Percentiles rank a stretch among this genome's conserved stretches.
Evolutionary conservation across 164 flowering plant genomes (phyloP).

Genomic region (Magnolia changhungtana): DNA sequence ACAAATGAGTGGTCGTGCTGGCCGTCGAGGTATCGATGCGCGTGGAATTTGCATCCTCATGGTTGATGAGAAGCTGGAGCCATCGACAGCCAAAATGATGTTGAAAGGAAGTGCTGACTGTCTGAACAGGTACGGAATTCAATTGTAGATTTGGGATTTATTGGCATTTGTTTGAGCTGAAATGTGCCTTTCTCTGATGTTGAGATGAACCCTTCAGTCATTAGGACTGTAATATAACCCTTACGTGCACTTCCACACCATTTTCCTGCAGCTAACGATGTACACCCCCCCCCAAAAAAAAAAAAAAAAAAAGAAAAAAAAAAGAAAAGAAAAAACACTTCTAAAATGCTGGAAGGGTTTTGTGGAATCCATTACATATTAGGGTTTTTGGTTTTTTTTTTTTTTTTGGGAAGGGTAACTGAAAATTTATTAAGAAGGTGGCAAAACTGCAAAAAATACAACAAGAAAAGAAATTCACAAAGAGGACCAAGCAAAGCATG

Average conservation of each 20-base stretch:
- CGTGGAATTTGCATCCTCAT: conserved; percentile 97
- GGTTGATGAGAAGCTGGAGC: conserved; percentile 98
- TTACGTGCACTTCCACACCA: neutral
- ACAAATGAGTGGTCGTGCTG: conserved; percentile 99
- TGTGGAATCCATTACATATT: too few relatives aligned
- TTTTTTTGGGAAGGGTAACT: too few relatives aligned
- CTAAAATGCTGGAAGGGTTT: too few relatives aligned
- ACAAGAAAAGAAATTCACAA: too few relatives aligned
- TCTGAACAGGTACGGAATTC: conserved; percentile 75
- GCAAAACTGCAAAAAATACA: too few relatives aligned
- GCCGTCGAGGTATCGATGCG: conserved; percentile 95
- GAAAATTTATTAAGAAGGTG: too few relatives aligned
- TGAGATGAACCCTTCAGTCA: neutral
- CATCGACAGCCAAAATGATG: conserved; percentile 93
- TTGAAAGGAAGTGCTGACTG: conserved; percentile 94
- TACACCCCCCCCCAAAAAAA: too few relatives aligned
- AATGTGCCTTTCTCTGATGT: neutral
- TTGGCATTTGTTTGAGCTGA: neutral
- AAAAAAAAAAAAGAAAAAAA: too few relatives aligned
- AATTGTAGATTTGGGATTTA: neutral
- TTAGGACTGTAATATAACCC: neutral
- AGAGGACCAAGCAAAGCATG: too few relatives aligned
- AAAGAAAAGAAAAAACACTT: too few relatives aligned
- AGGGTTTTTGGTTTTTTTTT: too few relatives aligned
- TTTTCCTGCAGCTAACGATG: neutral